phyloP scores from a whole-genome alignment of 306 rosid species.

The Corylus avellana region DNA sequence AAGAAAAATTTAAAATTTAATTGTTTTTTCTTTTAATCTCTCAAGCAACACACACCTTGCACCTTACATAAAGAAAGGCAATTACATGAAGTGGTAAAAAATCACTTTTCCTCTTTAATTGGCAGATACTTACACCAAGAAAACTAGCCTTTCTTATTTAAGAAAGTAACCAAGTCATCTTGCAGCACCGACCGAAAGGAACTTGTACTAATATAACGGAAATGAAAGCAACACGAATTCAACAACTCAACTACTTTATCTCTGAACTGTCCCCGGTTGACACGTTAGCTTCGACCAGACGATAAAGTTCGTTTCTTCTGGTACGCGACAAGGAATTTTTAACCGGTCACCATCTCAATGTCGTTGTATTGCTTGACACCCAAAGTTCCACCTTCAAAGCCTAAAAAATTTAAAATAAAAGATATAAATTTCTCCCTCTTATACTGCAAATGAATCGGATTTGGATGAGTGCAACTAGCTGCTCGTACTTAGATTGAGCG shows the following conservation, averaged over 20 bases:
- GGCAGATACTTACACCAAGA: no score
- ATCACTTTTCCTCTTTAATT: no score
- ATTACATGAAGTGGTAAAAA: neutral
- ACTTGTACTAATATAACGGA: neutral
- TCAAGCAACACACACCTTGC: neutral
- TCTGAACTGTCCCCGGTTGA: neutral
- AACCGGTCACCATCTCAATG: neutral
- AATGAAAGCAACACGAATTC: constrained; percentile 5
- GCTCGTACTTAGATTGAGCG: no score
- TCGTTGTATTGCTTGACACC: neutral
- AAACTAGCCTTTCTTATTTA: neutral
- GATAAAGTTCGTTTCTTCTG: neutral
- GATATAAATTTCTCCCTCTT: no score
- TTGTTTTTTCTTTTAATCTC: neutral
- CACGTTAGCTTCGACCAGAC: neutral
- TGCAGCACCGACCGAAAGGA: neutral
- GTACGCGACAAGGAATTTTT: neutral
- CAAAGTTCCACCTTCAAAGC: no score
- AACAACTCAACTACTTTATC: neutral
- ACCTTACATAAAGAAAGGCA: neutral
- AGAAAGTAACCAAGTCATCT: neutral
- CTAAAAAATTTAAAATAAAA: no score
- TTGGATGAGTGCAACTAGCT: no score
- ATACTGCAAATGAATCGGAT: no score
- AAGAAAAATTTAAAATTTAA: no score